Evolutionary conservation across 495 filamentous ascomycete genomes (phyloP).

Genomic region (Neurospora tetraspora): DNA sequence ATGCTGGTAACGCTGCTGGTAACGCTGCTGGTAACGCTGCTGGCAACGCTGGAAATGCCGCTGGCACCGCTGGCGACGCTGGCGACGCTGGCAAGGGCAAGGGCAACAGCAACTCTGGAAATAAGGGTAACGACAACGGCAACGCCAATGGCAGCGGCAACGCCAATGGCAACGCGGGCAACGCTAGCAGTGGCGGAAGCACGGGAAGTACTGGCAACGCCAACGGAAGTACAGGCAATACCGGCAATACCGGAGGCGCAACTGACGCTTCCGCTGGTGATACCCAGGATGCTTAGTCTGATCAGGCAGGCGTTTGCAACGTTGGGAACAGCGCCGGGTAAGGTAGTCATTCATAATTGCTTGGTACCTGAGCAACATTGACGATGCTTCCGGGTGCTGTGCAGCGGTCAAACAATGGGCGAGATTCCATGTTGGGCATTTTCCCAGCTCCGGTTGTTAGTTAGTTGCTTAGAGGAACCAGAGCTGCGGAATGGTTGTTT

Average conservation of each 20-base stretch:
- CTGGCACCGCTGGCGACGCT: neutral
- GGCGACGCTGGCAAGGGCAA: neutral
- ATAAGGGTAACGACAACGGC: too few species aligned
- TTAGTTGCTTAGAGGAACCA: neutral
- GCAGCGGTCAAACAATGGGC: neutral
- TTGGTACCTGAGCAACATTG: neutral
- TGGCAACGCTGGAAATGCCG: neutral
- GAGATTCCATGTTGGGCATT: neutral
- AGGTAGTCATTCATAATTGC: neutral
- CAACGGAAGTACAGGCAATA: neutral
- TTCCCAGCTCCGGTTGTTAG: too few species aligned
- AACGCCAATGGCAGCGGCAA: too few species aligned
- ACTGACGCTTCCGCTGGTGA: neutral
- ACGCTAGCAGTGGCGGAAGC: too few species aligned
- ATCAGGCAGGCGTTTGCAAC: neutral
- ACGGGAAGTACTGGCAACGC: too few species aligned
- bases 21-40: neutral
- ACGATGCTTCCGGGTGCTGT: neutral
- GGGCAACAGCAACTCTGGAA: too few species aligned
- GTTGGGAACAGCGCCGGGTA: neutral
- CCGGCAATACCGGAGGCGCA: neutral
- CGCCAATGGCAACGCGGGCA: too few species aligned
- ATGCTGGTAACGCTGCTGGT: neutral
- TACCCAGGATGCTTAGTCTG: neutral
- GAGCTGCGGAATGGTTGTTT: neutral